These are phyloP conservation scores for Acanthamoeba triangularis DNA, from an alignment of 208 protist genomes.

Conservation along the genomic window DNA sequence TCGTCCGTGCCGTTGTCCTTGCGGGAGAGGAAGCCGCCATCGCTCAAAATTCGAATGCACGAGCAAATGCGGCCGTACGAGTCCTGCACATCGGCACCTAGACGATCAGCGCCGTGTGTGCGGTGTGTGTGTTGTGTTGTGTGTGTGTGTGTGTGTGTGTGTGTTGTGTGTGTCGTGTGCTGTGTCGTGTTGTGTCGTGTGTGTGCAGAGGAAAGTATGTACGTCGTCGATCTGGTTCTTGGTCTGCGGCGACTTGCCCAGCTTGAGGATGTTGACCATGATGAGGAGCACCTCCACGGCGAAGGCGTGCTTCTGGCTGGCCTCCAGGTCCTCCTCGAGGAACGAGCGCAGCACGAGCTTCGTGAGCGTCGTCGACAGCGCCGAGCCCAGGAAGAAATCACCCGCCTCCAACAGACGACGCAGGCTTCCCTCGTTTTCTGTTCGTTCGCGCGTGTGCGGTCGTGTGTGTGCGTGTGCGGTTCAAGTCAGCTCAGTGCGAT, in stretches of 20 bases:
- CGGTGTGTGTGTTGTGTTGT: neutral
- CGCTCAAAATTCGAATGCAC: slow-evolving; percentile 88
- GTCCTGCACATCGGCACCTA: slow-evolving; percentile 90
- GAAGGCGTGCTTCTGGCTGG: slow-evolving; percentile 69
- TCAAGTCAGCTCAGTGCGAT: neutral
- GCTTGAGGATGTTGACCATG: slow-evolving; percentile 83
- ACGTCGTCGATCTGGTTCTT: slow-evolving; percentile 2
- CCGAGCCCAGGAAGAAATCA: slow-evolving; percentile 96
- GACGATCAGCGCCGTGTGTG: neutral
- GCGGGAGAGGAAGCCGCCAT: slow-evolving; percentile 34
- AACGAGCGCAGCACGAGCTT: slow-evolving; percentile 95
- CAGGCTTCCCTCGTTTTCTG: slow-evolving; percentile 63
- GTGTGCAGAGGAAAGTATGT: neutral
- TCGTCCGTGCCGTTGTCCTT: neutral
- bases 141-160: neutral
- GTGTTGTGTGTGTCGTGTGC: no score
- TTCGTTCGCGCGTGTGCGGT: neutral
- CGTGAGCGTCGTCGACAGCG: slow-evolving; percentile 94
- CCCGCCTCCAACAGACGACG: slow-evolving; percentile 89
- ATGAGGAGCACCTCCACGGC: slow-evolving; percentile 82
- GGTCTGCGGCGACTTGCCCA: slow-evolving; percentile 78
- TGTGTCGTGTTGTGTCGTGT: neutral
- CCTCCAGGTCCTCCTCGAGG: neutral
- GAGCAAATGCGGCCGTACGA: slow-evolving; percentile 95
- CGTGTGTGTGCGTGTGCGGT: neutral